Evolutionary conservation across 2,329 filamentous ascomycete species (phyloP).

Genomic region (Arthrobotrys megalospora): DNA sequence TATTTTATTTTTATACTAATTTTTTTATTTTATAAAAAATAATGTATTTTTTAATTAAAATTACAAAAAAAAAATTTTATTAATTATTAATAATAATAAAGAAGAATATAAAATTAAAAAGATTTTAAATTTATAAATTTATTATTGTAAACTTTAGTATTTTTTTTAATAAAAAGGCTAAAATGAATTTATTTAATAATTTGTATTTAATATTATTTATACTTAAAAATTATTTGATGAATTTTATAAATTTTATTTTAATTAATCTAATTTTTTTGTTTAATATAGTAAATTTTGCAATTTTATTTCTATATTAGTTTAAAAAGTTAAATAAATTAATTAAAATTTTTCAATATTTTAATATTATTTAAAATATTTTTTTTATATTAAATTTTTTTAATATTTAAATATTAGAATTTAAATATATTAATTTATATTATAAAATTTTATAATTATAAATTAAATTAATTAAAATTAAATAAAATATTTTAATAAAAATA

Average conservation of each 20-base stretch:
- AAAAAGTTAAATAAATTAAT: background rate
- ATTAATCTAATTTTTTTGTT: background rate
- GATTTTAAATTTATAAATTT: background rate
- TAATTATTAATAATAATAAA: background rate
- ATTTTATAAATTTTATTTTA: background rate
- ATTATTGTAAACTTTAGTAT: background rate
- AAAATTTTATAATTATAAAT: background rate
- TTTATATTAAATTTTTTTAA: conserved; percentile 8
- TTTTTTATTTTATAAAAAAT: background rate
- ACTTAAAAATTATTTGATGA: background rate
- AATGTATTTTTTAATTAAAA: background rate
- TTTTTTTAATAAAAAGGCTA: background rate
- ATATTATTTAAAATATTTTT: background rate
- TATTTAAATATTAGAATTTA: conserved; percentile 5
- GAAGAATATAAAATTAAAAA: background rate
- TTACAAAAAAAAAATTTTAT: background rate
- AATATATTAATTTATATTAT: conserved; percentile 12
- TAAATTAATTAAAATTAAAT: background rate
- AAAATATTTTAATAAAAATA: conserved; percentile 15
- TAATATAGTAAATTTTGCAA: background rate
- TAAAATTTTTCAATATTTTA: conserved; percentile 2
- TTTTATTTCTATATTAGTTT: conserved; percentile 18
- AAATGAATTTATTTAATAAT: background rate
- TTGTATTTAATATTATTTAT: conserved; percentile 1
- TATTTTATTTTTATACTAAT: background rate